Evolutionary conservation across 495 filamentous ascomycete species (phyloP).

Genomic region (Daldinia loculata): DNA sequence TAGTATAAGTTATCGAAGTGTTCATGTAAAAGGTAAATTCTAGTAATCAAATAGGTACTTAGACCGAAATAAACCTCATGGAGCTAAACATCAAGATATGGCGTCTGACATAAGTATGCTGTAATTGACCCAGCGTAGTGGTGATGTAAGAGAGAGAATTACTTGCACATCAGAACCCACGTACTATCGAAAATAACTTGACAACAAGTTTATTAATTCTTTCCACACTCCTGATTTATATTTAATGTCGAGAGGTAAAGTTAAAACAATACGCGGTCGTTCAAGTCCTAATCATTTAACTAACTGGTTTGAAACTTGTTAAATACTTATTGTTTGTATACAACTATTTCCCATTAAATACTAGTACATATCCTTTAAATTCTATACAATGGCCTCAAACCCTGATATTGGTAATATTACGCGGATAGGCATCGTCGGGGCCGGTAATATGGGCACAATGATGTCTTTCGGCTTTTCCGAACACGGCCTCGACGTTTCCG

Average conservation of each 20-base stretch:
- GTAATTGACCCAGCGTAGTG: slow-evolving; percentile 8
- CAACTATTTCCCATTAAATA: not conserved
- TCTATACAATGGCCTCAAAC: slow-evolving; percentile 9
- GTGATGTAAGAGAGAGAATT: slow-evolving; percentile 3
- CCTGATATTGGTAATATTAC: slow-evolving; percentile 26
- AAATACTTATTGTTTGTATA: not conserved
- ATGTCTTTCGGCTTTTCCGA: slow-evolving; percentile 40
- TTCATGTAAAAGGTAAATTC: not conserved
- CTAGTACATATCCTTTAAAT: not conserved
- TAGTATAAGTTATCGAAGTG: not conserved
- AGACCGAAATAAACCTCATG: not conserved
- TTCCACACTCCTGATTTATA: not conserved
- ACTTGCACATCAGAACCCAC: not conserved
- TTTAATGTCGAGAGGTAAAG: not conserved
- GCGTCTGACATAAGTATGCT: slow-evolving; percentile 5
- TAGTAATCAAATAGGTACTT: not conserved
- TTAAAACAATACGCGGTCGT: not conserved
- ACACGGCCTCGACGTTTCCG: slow-evolving; percentile 30
- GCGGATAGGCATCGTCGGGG: slow-evolving; percentile 34
- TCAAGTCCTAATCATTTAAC: not conserved
- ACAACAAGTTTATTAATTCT: not conserved
- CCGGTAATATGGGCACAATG: slow-evolving; percentile 36
- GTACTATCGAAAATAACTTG: not conserved
- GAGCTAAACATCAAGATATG: not conserved
- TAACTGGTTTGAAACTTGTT: not conserved